Percentiles rank a stretch among this genome's conserved stretches.
Evolutionary conservation across 345 rosid genomes (phyloP).

Genomic region (Eucalyptus curtisii): DNA sequence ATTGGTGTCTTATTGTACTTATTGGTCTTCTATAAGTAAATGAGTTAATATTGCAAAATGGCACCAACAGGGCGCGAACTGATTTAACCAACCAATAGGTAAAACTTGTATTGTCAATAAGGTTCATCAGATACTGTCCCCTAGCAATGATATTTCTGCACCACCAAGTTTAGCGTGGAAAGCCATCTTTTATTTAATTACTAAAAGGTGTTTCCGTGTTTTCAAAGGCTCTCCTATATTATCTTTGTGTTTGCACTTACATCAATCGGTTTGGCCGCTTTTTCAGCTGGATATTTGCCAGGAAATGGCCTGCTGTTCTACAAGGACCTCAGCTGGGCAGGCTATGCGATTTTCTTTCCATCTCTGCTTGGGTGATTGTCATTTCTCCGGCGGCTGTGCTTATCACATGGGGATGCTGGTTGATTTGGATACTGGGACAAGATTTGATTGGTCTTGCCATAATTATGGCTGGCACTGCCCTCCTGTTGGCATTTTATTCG

Average conservation of each 20-base stretch:
- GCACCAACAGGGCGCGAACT: neutral
- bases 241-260: neutral
- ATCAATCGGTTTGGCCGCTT: neutral
- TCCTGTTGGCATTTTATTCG: slow-evolving; percentile 89
- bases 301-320: slow-evolving; percentile 87
- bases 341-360: slow-evolving; percentile 62
- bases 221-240: neutral
- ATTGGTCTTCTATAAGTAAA: neutral
- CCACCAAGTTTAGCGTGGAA: neutral
- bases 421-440: slow-evolving; percentile 63
- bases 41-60: neutral
- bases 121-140: neutral
- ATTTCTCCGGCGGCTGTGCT: slow-evolving; percentile 78
- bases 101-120: neutral
- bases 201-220: neutral
- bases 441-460: slow-evolving; percentile 91
- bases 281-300: slow-evolving; percentile 96
- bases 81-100: neutral
- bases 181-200: neutral
- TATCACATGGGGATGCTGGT: slow-evolving; percentile 85
- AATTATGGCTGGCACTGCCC: slow-evolving; percentile 97
- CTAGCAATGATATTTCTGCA: neutral
- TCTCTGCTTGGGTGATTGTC: slow-evolving; percentile 69
- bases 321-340: slow-evolving; percentile 80
- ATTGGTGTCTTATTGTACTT: neutral